These are phyloP conservation scores for Wickerhamomyces tratensis DNA, from an alignment of 805 yeast genomes.

Conservation along the genomic window DNA sequence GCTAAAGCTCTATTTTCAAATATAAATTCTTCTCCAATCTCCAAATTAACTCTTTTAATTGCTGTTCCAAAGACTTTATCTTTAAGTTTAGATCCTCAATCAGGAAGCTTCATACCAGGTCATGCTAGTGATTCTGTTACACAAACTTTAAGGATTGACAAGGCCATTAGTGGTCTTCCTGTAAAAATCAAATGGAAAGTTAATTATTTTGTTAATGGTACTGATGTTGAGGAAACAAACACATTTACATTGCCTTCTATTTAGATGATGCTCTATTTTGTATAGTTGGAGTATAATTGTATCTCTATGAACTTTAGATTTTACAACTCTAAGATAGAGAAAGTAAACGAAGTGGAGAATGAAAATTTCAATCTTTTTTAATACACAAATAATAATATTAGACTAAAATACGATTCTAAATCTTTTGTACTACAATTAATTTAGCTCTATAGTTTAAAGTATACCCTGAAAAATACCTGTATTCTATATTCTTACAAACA, in stretches of 20 bases:
- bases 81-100: slow-evolving; percentile 53
- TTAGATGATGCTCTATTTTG: no score
- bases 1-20: slow-evolving; percentile 47
- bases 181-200: slow-evolving; percentile 73
- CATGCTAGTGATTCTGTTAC: slow-evolving; percentile 37
- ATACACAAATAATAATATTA: no score
- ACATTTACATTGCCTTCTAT: slow-evolving; percentile 29
- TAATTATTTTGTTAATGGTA: slow-evolving; percentile 41
- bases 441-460: no score
- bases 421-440: no score
- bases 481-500: no score
- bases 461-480: no score
- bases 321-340: no score
- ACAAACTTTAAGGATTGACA: slow-evolving; percentile 38
- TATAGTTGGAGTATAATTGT: no score
- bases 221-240: slow-evolving; percentile 45
- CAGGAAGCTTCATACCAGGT: slow-evolving; percentile 41
- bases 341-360: no score
- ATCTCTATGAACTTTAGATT: no score
- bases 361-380: no score
- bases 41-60: slow-evolving; percentile 45
- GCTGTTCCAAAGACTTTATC: slow-evolving; percentile 64
- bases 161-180: slow-evolving; percentile 24
- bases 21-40: slow-evolving; percentile 30
- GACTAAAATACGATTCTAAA: no score